A percentile compares a stretch with the other conserved stretches of the same genome.
Conservation (phyloP, 768 basidiomycete genomes). For the Tephrocybe sp. region DNA sequence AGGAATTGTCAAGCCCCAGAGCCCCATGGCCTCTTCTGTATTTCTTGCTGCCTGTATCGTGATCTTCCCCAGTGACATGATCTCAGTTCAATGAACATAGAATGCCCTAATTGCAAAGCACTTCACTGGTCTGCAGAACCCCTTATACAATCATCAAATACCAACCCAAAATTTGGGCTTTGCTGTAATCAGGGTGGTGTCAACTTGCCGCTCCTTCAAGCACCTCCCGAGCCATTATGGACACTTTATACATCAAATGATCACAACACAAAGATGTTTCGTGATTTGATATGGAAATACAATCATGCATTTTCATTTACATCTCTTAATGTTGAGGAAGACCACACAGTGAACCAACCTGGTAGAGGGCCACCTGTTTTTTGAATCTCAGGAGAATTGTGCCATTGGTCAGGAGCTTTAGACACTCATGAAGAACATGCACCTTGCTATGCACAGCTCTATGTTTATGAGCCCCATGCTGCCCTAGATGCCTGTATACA, state of each 20-base stretch:
- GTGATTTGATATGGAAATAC: conserved; percentile 39
- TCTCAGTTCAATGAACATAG: conserved; percentile 34
- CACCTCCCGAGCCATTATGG: conserved; percentile 24
- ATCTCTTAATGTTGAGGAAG: conserved; percentile 30
- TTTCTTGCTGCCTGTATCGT: too few species aligned
- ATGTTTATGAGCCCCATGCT: conserved; percentile 35
- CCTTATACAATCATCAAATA: conserved; percentile 10
- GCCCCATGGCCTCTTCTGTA: too few species aligned
- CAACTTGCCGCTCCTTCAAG: conserved; percentile 19
- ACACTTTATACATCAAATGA: conserved; percentile 17
- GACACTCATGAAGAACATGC: conserved; percentile 18
- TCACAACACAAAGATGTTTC: conserved; percentile 20
- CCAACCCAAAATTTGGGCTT: conserved; percentile 26
- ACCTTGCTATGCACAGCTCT: conserved; percentile 36
- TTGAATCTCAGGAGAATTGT: conserved; percentile 33
- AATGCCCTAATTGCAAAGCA: conserved; percentile 32
- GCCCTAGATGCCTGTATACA: conserved; percentile 22
- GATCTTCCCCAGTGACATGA: conserved; percentile 17
- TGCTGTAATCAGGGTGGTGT: conserved; percentile 39
- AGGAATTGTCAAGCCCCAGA: too few species aligned
- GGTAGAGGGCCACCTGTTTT: conserved; percentile 33
- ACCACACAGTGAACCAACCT: conserved; percentile 25
- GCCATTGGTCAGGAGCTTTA: conserved; percentile 34
- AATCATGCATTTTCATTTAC: conserved; percentile 43
- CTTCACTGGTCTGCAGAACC: conserved; percentile 35